These are phyloP conservation scores for Rhododendron vialii DNA, from an alignment of 148 eudicot species.

Conservation along the genomic window DNA sequence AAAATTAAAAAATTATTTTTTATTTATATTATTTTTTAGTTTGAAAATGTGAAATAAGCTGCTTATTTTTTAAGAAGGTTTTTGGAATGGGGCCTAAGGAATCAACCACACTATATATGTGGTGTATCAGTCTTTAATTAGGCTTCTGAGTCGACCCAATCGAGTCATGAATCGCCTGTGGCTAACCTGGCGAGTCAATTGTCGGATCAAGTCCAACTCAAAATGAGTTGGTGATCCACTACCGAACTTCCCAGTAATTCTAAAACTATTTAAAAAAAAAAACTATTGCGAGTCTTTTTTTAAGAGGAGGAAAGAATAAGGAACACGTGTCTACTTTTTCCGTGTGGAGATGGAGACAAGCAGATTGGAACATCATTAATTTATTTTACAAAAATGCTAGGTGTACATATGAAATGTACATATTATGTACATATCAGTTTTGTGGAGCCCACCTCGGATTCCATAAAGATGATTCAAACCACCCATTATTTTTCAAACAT, in stretches of 20 bases:
- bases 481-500: too few relatives aligned
- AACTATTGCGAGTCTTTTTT: neutral
- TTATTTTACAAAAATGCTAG: too few relatives aligned
- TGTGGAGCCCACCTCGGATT: too few relatives aligned
- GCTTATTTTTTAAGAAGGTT: too few relatives aligned
- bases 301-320: neutral
- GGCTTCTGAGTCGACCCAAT: neutral
- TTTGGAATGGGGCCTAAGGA: too few relatives aligned
- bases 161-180: neutral
- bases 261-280: neutral
- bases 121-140: neutral
- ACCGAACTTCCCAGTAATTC: neutral
- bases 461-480: too few relatives aligned
- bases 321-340: neutral
- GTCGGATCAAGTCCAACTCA: neutral
- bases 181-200: neutral
- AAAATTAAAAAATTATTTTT: too few relatives aligned
- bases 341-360: neutral
- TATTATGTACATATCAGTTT: too few relatives aligned
- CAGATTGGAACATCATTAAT: neutral
- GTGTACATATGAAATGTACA: too few relatives aligned
- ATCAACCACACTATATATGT: too few relatives aligned
- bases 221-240: neutral
- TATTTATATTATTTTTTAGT: too few relatives aligned
- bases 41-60: too few relatives aligned